These are phyloP conservation scores for Tuber borchii DNA, from an alignment of 495 filamentous ascomycete genomes.

Conservation along the genomic window DNA sequence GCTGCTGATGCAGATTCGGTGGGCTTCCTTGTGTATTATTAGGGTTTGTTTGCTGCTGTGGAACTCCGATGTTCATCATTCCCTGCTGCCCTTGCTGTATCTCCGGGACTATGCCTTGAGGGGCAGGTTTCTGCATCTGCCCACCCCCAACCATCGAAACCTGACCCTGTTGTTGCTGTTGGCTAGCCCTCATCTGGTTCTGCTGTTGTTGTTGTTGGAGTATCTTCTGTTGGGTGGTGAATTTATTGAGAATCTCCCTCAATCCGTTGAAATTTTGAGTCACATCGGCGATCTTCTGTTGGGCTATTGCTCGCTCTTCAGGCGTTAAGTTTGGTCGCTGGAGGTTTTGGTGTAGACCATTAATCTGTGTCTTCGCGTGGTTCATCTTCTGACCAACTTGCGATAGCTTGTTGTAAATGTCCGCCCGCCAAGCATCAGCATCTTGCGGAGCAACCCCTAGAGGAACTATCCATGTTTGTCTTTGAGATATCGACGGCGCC, in stretches of 20 bases:
- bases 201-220: slow-evolving; percentile 24
- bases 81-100: slow-evolving; percentile 16
- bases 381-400: slow-evolving; percentile 36
- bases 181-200: slow-evolving; percentile 36
- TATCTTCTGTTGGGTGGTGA: slow-evolving; percentile 37
- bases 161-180: slow-evolving; percentile 37
- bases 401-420: slow-evolving; percentile 33
- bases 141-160: slow-evolving; percentile 35
- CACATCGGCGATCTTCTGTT: slow-evolving; percentile 26
- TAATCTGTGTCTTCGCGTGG: slow-evolving; percentile 25
- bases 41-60: slow-evolving; percentile 24
- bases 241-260: slow-evolving; percentile 35
- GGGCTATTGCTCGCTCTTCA: slow-evolving; percentile 25
- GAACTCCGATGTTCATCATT: slow-evolving; percentile 14
- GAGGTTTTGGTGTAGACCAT: slow-evolving; percentile 9
- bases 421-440: slow-evolving; percentile 33
- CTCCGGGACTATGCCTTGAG: slow-evolving; percentile 26
- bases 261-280: slow-evolving; percentile 29
- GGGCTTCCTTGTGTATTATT: slow-evolving; percentile 30
- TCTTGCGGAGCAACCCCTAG: slow-evolving; percentile 21
- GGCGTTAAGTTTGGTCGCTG: slow-evolving; percentile 24
- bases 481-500: slow-evolving; percentile 13
- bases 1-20: slow-evolving; percentile 31
- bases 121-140: slow-evolving; percentile 34
- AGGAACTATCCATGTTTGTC: slow-evolving; percentile 34